Evolutionary conservation across 116 monocot genomes (phyloP).

Genomic region (Papilionanthe hybrid): DNA sequence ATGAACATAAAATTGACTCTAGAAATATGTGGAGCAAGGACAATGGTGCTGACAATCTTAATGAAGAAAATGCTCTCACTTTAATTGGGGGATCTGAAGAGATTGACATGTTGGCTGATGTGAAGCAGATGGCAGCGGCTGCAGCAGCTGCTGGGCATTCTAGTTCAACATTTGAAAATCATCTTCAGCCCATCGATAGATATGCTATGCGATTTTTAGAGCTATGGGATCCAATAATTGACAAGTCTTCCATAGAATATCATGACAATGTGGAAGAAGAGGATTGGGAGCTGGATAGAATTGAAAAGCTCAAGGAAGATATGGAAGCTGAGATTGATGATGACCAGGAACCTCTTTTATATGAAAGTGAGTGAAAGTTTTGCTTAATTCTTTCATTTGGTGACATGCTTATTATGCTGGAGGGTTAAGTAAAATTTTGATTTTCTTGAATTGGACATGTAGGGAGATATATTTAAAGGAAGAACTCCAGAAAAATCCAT

Average conservation of each 20-base stretch:
- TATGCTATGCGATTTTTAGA: slow-evolving; percentile 98
- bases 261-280: slow-evolving; percentile 52
- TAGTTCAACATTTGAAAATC: slow-evolving; percentile 94
- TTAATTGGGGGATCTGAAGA: slow-evolving; percentile 67
- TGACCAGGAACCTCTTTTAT: slow-evolving; percentile 90
- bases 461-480: neutral
- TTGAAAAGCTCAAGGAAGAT: slow-evolving; percentile 93
- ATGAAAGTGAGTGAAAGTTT: slow-evolving; percentile 67
- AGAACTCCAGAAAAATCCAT: neutral
- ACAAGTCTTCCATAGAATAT: slow-evolving; percentile 65
- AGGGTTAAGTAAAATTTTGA: neutral
- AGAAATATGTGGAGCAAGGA: slow-evolving; percentile 13
- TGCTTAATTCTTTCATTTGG: neutral
- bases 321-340: slow-evolving; percentile 98
- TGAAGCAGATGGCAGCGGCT: slow-evolving; percentile 94
- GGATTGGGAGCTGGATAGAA: slow-evolving; percentile 96
- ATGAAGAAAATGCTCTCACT: slow-evolving; percentile 55
- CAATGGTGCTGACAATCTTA: slow-evolving; percentile 13
- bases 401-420: neutral
- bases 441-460: neutral
- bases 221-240: slow-evolving; percentile 91
- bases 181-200: slow-evolving; percentile 93
- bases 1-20: slow-evolving; percentile 24
- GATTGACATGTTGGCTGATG: slow-evolving; percentile 96
- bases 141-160: slow-evolving; percentile 93